Evolutionary conservation across 2,329 filamentous ascomycete species (phyloP), one percentile per base, ranked within the genome.

Genomic region (Cladophialophora immunda): DNA sequence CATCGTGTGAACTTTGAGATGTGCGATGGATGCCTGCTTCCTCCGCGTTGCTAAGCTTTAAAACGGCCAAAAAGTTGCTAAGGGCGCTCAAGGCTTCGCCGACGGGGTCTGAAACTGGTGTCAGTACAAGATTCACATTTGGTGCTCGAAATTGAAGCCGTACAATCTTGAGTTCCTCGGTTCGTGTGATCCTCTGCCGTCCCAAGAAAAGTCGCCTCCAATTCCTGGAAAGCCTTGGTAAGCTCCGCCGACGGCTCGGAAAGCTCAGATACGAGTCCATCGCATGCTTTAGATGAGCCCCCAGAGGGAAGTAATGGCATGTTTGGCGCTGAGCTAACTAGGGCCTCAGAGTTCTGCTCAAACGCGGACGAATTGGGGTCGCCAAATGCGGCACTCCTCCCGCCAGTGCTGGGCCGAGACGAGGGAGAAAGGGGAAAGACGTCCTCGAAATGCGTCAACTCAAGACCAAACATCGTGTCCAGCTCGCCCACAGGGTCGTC

Each of bases 401-500:
- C 41, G 19, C 41, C n/a, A 9, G n/a, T 47, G 19, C n/a, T 11
- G 8, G 41, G 41, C 41, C 19, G 41, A 47, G 41, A 47, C 27
- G 36, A 30, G 38, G 30, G 38, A 25, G 58, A 45, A 9, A 29
- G 25, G 9, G 58, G 38, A 60, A 50, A 45, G 58, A 60, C 38
- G 19, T 27, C 22, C 19, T 60, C 58, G 13, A 60, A 60, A 32
- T 27, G 34, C 29, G 22, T 29, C 36, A 47, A 34, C 13, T 59
- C 56, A 19, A 59, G 56, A 38, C 32, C 56, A 11, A 59, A 59
- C 32, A 59, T 59, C 19, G 56, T 59, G 56, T 59, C 56, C 25
- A 59, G 56, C 56, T 59, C 56, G 15, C 32, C 56, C 32, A 59
- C 38, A 4, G 56, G 30, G 50, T 59, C 56, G 32, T 50, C 29